phyloP scores from a whole-genome alignment of 257 asterid genomes.

The Primulina eburnea region DNA sequence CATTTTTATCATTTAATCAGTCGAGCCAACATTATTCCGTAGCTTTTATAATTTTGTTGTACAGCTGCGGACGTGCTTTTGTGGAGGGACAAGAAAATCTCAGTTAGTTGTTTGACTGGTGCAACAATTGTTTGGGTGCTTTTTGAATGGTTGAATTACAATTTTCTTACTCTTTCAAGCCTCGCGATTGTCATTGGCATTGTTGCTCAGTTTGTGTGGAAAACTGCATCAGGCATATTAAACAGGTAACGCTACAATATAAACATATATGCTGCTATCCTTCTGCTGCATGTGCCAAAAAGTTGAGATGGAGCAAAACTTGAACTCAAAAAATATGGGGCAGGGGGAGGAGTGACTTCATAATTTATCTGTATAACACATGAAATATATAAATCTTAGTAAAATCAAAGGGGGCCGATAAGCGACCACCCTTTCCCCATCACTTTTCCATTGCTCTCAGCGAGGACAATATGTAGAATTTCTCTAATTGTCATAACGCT shows the following conservation, averaged over 20 bases:
- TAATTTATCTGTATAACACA: background rate
- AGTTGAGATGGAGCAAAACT: too few species aligned
- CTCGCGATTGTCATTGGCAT: constrained; percentile 50
- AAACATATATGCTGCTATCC: constrained; percentile 2
- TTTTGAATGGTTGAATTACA: constrained; percentile 80
- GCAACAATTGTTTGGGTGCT: constrained; percentile 76
- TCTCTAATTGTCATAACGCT: constrained; percentile 9
- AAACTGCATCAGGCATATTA: constrained; percentile 52
- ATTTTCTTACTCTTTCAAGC: constrained; percentile 64
- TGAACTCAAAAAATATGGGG: background rate
- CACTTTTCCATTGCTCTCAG: background rate
- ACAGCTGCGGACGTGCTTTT: constrained; percentile 84
- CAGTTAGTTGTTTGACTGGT: constrained; percentile 57
- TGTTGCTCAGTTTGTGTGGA: constrained; percentile 64
- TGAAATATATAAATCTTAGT: background rate
- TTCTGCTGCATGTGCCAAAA: background rate
- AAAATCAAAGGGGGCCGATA: background rate
- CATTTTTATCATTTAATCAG: background rate
- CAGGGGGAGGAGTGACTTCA: background rate
- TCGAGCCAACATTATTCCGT: background rate
- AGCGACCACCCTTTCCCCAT: background rate
- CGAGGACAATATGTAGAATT: constrained; percentile 12
- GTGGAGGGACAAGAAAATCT: constrained; percentile 89
- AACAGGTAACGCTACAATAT: constrained; percentile 32
- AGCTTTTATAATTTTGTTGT: constrained; percentile 4